Conservation (phyloP, 106 monocot species). For the Narthecium ossifragum region DNA sequence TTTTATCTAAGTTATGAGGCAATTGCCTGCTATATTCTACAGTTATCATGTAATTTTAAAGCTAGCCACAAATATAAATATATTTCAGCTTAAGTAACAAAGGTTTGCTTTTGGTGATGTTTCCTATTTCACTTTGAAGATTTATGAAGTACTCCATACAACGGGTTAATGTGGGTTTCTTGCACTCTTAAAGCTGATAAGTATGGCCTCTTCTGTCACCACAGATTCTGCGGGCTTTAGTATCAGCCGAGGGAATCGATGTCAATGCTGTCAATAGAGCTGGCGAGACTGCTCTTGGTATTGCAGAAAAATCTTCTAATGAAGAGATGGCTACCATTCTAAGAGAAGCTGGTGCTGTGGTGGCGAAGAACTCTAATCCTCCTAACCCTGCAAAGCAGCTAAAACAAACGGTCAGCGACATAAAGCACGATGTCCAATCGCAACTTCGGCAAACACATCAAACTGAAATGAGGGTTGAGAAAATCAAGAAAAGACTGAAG, state of each 20-base stretch:
- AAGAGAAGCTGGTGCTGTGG: background rate
- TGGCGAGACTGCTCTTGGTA: conserved; percentile 27
- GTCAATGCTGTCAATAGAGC: conserved; percentile 56
- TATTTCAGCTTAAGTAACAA: too few relatives aligned
- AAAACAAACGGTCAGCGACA: conserved; percentile 74
- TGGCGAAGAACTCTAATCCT: background rate
- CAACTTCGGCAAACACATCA: conserved; percentile 63
- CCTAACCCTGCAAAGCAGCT: conserved; percentile 45
- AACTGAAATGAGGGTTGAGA: conserved; percentile 56
- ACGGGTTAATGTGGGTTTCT: too few relatives aligned
- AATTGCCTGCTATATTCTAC: too few relatives aligned
- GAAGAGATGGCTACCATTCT: background rate
- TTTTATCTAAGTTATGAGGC: too few relatives aligned
- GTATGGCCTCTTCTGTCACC: conserved; percentile 1
- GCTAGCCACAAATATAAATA: too few relatives aligned
- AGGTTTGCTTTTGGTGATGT: too few relatives aligned
- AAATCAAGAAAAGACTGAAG: conserved; percentile 54
- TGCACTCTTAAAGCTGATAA: too few relatives aligned
- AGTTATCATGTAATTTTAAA: too few relatives aligned
- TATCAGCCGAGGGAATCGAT: conserved; percentile 35
- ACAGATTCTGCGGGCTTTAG: conserved; percentile 52
- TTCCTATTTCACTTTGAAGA: too few relatives aligned
- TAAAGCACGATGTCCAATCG: conserved; percentile 75
- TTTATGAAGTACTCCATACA: too few relatives aligned
- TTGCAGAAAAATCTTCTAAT: background rate